Evolutionary conservation across 495 filamentous ascomycete species (phyloP), one percentile per base, ranked within the genome.

Genomic region (Clavariopsis aquatica): DNA sequence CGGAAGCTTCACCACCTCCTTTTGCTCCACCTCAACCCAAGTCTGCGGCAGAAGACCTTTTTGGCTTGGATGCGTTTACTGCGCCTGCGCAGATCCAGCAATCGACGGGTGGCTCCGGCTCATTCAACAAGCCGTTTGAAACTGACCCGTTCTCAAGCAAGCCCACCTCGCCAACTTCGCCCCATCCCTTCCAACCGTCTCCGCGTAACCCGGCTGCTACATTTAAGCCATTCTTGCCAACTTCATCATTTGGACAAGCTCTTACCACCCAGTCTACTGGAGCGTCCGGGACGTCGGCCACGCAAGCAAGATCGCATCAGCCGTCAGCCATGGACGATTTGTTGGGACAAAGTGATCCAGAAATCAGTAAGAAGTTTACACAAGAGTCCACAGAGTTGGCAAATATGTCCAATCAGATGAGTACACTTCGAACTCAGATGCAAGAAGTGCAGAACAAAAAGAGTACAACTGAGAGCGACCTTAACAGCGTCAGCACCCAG

Each of bases 391-490:
- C 89, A 1, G 94, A 98, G 71, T 81, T 98, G n/a, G 94, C 92
- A 28, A 98, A 98, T 71, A 77, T 98, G 57, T 96, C 92, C 6
- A 98, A 96, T 74, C 93, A 98, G 74, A 89, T 98, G 60, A 87
- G 91, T 6, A 90, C 87, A 7, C 76, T 98, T 59, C 86, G 92
- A 1, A 94, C 89, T 74, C 92, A 98, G 79, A 96, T 96, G 83
- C 89, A 94, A 73, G 91, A 91, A 62, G 87, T 96, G 4, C 92
- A 95, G 71, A 83, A 79, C 38, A 92, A 96, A 76, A 85, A 90
- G 45, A 81, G 78, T 1, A 84, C 86, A 6, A 87, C 89, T 1
- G 91, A 96, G 74, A 86, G 87, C 54, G 88, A 93, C 43, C 75
- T 98, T 51, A 87, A 84, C 60, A 87, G 91, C 60, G 85, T 88